Conservation (phyloP, 495 filamentous ascomycete species). For the Pseudevernia furfuracea region DNA sequence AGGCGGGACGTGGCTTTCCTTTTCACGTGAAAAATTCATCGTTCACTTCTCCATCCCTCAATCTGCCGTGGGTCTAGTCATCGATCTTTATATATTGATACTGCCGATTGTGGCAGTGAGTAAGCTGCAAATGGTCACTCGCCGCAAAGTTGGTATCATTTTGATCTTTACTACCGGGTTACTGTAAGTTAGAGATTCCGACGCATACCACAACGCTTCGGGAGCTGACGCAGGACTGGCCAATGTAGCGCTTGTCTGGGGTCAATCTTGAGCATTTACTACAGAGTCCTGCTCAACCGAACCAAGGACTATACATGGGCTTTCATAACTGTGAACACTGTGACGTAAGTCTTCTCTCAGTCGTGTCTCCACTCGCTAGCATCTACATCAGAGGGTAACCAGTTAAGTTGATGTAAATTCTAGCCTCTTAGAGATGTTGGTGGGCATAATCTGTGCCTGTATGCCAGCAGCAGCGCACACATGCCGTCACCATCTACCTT, state of each 20-base stretch:
- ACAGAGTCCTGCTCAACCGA: not conserved
- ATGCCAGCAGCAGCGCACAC: not conserved
- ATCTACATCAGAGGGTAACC: not conserved
- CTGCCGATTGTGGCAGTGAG: constrained; percentile 16
- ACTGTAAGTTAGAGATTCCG: not conserved
- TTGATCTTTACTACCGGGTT: constrained; percentile 20
- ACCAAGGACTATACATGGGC: constrained; percentile 3
- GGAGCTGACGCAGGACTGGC: not conserved
- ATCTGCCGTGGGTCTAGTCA: constrained; percentile 4
- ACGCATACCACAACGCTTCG: no score
- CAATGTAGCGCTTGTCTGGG: constrained; percentile 7
- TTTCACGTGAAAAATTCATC: fast-evolving
- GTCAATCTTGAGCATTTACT: constrained; percentile 14
- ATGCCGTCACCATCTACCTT: not conserved
- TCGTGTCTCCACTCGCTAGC: not conserved
- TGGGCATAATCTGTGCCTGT: constrained; percentile 8
- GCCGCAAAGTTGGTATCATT: constrained; percentile 17
- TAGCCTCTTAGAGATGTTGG: constrained; percentile 4
- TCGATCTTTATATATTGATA: constrained; percentile 18
- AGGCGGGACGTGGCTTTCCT: not conserved
- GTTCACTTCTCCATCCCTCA: not conserved
- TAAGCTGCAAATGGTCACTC: constrained; percentile 14
- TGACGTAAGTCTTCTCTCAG: not conserved
- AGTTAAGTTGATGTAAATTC: not conserved
- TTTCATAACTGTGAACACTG: not conserved